Evolutionary conservation across 805 yeast species (phyloP), one percentile per base, ranked within the genome.

Genomic region (Starmerella scarabaei): DNA sequence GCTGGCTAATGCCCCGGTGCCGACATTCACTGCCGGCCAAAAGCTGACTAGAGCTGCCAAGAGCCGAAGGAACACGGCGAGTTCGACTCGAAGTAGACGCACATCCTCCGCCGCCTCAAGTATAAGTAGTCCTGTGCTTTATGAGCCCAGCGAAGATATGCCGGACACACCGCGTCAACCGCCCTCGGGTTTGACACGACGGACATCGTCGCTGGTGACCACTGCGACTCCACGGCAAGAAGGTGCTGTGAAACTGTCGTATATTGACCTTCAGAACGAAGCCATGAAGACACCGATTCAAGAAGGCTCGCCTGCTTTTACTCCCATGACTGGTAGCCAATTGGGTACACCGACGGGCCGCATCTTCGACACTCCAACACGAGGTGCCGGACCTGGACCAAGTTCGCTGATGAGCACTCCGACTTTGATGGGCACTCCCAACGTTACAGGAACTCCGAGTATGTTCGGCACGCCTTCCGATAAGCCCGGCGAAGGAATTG

Each of bases 91-190:
- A 4, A 23, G 8, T 21, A 26, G 40, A n/a, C 32, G 41, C 12
- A 26, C 34, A 12, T 32, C 41, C 12, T 37, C 42, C 11, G 29
- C 45, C 19, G 39, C 38, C 2, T 42, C 45, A 11, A 38, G 34
- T 11, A 18, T 20, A 15, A 33, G 21, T 20, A 33, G 32, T 18
- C 38, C 38, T 14, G 7, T 17, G 20, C 38, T 36, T 4, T 24
- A 18, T 5, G 38, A 36, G 12, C 19, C 28, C 11, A 26, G 27
- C 15, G 38, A 36, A 27, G 29, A 17, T 11, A 18, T 21, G 18
- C 15, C 26, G 11, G 26, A 11, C 7, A 23, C 26, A 7, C 26
- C 26, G 11, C 7, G 26, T 7, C 26, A 23, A 11, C 26, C 26
- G 26, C 26, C 26, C 7, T 7, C 11, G 11, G 26, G 26, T 23